Conservation (phyloP, 257 asterid genomes). For the Solanum verrucosum region DNA sequence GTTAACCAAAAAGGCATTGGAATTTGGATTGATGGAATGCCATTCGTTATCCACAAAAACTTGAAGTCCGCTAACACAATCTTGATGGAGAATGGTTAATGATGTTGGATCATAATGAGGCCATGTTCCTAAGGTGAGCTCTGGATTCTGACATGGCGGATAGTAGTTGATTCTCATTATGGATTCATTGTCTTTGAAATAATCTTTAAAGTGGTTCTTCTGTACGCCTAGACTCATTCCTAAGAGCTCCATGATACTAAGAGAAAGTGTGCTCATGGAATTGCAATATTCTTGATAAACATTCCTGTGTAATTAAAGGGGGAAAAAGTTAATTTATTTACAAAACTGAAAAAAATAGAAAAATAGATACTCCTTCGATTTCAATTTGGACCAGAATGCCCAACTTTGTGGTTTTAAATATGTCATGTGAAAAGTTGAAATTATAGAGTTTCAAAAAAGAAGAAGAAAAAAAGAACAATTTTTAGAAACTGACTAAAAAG, state of each 20-base stretch:
- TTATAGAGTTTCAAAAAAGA: no score
- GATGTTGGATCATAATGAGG: neutral
- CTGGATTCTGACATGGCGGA: neutral
- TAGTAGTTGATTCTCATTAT: neutral
- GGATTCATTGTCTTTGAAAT: neutral
- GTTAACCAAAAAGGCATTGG: neutral
- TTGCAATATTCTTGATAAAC: neutral
- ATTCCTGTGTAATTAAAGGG: neutral
- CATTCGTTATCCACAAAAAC: neutral
- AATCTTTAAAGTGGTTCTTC: neutral
- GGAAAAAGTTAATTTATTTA: neutral
- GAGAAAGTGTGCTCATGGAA: neutral
- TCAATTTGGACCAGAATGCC: neutral
- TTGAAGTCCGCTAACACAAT: neutral
- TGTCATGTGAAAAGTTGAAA: no score
- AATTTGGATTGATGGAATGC: neutral
- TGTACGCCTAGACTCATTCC: neutral
- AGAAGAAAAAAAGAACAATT: no score
- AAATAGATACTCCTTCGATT: neutral
- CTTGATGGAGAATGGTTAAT: neutral
- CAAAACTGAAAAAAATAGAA: neutral
- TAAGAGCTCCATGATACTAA: neutral
- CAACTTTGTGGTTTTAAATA: no score
- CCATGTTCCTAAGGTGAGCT: neutral
- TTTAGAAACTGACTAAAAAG: neutral